Evolutionary conservation across 2,329 filamentous ascomycete species (phyloP), one percentile per base, ranked within the genome.

Genomic region (Cladosporium colombiae): DNA sequence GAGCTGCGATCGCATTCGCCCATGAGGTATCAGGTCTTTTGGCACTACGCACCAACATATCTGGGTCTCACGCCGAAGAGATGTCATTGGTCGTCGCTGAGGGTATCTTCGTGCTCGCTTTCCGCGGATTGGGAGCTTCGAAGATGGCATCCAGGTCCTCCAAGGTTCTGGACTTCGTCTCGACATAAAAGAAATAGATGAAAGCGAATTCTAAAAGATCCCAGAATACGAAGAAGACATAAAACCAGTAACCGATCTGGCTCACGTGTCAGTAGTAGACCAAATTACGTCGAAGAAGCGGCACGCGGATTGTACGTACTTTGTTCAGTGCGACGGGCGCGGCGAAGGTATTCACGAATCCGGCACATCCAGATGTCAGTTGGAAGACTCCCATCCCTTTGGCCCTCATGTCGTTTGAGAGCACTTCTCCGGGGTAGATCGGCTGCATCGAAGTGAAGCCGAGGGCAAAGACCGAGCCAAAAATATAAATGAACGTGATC

Each of bases 131-230:
- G 57, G 70, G 72, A 0, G 73, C 73, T 31, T 73, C 73, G 69
- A 82, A 82, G 50, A 82, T 78, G 29, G 77, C 76, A 8, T 74
- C 74, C 21, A 82, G 69, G 67, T 82, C 80, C 68, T 82, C 80
- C 37, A 82, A 74, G 14, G 77, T 81, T 66, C 63, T 65, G 16
- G 46, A 29, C 33, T 66, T 67, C 3, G 78, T 80, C 68, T 80
- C 78, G 62, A 77, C 71, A 66, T 75, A 78, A 69, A 69, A 66
- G 50, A 65, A 65, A 52, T 71, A 67, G 52, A 75, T 71, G 53
- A 74, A 70, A 49, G 67, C 62, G 29, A 73, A 66, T 65, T 74
- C 71, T 25, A 68, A 53, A 6, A 67, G 65, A 57, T 74, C 67
- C 72, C 73, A 75, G 44, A 69, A 68, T 46, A 62, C 66, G 21